A percentile compares a stretch with the other conserved stretches of the same genome.
Conservation (phyloP, 192 early-diverging fungal genomes). For the Chytriomyces sp. region DNA sequence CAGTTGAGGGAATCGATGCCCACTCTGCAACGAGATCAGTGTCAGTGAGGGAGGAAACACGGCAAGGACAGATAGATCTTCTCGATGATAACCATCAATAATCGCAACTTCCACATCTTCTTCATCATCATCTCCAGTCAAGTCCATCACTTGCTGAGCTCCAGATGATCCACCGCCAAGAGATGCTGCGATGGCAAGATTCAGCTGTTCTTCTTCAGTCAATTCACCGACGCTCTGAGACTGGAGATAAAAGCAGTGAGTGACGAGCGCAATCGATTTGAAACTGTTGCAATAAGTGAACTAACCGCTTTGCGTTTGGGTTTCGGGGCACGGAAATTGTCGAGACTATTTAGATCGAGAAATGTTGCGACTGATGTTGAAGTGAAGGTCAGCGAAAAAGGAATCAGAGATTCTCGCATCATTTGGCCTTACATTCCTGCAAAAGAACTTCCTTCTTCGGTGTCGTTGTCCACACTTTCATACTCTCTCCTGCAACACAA, state of each 20-base stretch:
- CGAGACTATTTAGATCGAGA: slow-evolving; percentile 67
- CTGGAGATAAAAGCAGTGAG: not conserved
- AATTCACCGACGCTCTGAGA: slow-evolving; percentile 52
- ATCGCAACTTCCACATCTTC: slow-evolving; percentile 28
- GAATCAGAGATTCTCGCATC: too few species aligned
- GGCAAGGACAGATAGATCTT: too few species aligned
- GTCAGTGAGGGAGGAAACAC: not conserved
- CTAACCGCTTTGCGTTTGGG: slow-evolving; percentile 41
- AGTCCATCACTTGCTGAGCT: slow-evolving; percentile 33
- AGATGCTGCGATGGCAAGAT: slow-evolving; percentile 81
- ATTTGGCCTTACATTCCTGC: slow-evolving; percentile 60
- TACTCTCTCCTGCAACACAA: slow-evolving; percentile 69
- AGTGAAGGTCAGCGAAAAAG: not conserved
- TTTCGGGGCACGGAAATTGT: slow-evolving; percentile 36
- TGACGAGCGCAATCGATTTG: not conserved
- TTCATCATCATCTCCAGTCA: slow-evolving; percentile 42
- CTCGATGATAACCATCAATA: too few species aligned
- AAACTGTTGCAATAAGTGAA: too few species aligned
- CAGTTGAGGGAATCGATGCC: not conserved
- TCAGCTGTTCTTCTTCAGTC: slow-evolving; percentile 89
- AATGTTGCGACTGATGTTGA: slow-evolving; percentile 20
- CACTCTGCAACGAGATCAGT: not conserved
- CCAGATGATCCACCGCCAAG: slow-evolving; percentile 43
- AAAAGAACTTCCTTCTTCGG: slow-evolving; percentile 71
- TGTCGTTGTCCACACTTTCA: slow-evolving; percentile 69